Evolutionary conservation across 2,329 filamentous ascomycete species (phyloP).

Genomic region (Graphilbum fragrans): DNA sequence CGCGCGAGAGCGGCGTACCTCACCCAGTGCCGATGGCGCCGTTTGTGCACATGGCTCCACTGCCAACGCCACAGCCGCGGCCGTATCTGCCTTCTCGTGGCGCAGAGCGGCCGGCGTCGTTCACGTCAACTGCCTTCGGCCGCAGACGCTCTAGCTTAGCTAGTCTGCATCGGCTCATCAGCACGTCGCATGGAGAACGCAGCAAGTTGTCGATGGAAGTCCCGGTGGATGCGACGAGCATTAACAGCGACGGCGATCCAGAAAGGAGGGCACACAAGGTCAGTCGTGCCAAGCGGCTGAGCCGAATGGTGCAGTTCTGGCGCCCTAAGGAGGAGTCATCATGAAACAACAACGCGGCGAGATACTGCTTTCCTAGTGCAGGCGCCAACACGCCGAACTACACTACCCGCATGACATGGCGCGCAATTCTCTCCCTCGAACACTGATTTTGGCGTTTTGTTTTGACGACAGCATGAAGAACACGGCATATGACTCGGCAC

Average conservation of each 20-base stretch:
- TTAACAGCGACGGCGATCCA: conserved; percentile 20
- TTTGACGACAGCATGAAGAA: conserved; percentile 9
- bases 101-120: conserved; percentile 45
- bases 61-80: conserved; percentile 34
- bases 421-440: not conserved
- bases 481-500: conserved; percentile 6
- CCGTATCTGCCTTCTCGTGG: conserved; percentile 36
- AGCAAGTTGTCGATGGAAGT: conserved; percentile 65
- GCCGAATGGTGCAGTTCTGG: conserved; percentile 72
- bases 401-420: not conserved
- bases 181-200: conserved; percentile 59
- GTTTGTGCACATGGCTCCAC: conserved; percentile 7
- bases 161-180: conserved; percentile 65
- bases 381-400: not conserved
- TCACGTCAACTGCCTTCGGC: conserved; percentile 50
- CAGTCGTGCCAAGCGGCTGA: conserved; percentile 58
- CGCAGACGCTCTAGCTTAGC: conserved; percentile 65
- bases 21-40: conserved; percentile 11
- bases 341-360: not conserved
- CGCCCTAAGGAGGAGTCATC: conserved; percentile 38
- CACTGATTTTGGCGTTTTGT: conserved; percentile 5
- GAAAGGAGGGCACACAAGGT: conserved; percentile 43
- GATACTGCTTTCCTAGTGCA: not conserved
- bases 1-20: conserved; percentile 44
- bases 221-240: conserved; percentile 28